Percentiles rank a stretch among this genome's conserved stretches.
Conservation (phyloP, 495 filamentous ascomycete genomes). For the Penicillium pulvis region DNA sequence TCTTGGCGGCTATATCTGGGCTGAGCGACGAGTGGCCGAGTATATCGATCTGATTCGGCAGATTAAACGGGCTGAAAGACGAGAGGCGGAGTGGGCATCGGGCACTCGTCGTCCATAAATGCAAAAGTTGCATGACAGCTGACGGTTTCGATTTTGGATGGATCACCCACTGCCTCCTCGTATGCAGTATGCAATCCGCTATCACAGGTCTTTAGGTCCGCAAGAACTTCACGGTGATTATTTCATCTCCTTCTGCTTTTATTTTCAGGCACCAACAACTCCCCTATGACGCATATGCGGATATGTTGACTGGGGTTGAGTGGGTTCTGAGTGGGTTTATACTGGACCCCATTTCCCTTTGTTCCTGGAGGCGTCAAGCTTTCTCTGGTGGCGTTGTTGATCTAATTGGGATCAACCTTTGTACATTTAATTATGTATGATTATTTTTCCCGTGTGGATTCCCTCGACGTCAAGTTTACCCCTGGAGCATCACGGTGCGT, state of each 20-base stretch:
- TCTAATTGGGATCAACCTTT: constrained; percentile 28
- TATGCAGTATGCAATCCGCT: not conserved
- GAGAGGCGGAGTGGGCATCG: constrained; percentile 58
- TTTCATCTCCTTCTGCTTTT: not conserved
- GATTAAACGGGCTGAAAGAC: constrained; percentile 62
- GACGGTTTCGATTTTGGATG: not conserved
- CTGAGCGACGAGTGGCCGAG: constrained; percentile 70
- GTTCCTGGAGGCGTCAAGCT: constrained; percentile 4
- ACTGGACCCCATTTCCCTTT: not conserved
- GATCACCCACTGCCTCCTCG: not conserved
- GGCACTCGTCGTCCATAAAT: constrained; percentile 24
- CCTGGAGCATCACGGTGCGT: constrained; percentile 14
- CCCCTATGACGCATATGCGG: not conserved
- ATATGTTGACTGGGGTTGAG: not conserved
- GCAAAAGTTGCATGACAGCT: not conserved
- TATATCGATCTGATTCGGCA: constrained; percentile 58
- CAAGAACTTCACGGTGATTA: not conserved
- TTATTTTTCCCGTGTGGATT: not conserved
- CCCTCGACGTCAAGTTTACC: constrained; percentile 15
- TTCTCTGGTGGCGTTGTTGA: constrained; percentile 16
- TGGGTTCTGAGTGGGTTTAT: constrained; percentile 5
- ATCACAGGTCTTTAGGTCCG: not conserved
- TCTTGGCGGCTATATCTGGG: constrained; percentile 80
- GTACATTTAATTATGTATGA: not conserved
- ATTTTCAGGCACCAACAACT: not conserved